phyloP scores from a whole-genome alignment of 1,284 basidiomycete species.

The Caloboletus firmus region DNA sequence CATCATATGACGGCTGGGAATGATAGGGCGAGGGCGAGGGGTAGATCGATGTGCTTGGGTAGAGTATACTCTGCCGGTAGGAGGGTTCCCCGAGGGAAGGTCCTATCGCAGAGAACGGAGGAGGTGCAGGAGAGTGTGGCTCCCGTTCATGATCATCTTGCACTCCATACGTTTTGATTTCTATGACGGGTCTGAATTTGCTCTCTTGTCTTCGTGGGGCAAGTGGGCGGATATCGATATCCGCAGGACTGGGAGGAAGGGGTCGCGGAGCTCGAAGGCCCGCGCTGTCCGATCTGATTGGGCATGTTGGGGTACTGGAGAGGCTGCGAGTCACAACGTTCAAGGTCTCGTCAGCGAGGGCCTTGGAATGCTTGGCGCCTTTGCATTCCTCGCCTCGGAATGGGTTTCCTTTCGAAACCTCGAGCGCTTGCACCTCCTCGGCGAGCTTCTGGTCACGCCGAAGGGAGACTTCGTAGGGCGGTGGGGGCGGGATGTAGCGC shows the following conservation, averaged over 20 bases:
- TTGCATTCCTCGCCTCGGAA: conserved; percentile 28
- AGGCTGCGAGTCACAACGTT: neutral
- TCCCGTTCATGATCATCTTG: neutral
- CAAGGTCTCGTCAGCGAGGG: conserved; percentile 5
- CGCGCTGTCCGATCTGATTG: neutral
- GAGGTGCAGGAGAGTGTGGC: conserved; percentile 1
- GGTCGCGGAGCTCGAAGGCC: conserved; percentile 20
- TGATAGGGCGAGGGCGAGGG: conserved; percentile 4
- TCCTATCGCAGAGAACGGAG: conserved; percentile 12
- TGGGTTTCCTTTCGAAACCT: conserved; percentile 18
- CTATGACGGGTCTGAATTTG: conserved; percentile 19
- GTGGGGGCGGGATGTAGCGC: conserved; percentile 39
- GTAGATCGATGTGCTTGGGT: conserved; percentile 6
- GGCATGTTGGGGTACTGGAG: conserved; percentile 10
- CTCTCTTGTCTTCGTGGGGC: conserved; percentile 18
- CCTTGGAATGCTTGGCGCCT: conserved; percentile 13
- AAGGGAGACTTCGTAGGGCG: conserved; percentile 52
- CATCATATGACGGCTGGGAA: neutral
- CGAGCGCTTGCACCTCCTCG: conserved; percentile 40
- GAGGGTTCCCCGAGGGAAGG: conserved; percentile 5
- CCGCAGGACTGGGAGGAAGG: conserved; percentile 27
- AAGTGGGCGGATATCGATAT: neutral
- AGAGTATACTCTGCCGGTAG: conserved; percentile 7
- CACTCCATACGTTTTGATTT: conserved; percentile 7
- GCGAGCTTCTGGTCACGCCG: conserved; percentile 56